Percentiles rank a stretch among this genome's conserved stretches.
These are phyloP conservation scores for Paramecium sexaurelia DNA, from an alignment of 73 alveolate species.

Conservation along the genomic window DNA sequence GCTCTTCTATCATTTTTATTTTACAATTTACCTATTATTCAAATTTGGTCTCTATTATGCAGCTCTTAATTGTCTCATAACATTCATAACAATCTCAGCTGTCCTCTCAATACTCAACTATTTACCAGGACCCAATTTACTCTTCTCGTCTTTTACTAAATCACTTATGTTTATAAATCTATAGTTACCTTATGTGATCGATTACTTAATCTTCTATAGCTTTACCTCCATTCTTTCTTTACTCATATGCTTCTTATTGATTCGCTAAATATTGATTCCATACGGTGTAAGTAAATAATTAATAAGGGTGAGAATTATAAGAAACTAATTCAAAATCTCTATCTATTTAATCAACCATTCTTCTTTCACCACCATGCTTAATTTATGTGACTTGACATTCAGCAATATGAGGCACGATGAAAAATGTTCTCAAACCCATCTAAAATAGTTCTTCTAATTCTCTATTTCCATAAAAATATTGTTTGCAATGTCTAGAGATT, in stretches of 20 bases:
- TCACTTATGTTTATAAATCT: background rate
- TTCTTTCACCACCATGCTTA: conserved; percentile 72
- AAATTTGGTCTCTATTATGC: conserved; percentile 56
- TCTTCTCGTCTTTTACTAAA: conserved; percentile 51
- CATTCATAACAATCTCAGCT: conserved; percentile 64
- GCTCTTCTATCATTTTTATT: background rate
- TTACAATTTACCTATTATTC: background rate
- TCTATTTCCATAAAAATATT: conserved; percentile 65
- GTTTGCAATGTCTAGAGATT: conserved; percentile 69
- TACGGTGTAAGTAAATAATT: conserved; percentile 60
- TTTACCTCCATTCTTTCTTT: conserved; percentile 58
- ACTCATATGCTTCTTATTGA: conserved; percentile 61
- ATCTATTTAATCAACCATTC: conserved; percentile 68
- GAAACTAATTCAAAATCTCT: conserved; percentile 70
- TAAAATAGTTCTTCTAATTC: conserved; percentile 67
- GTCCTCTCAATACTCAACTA: conserved; percentile 58
- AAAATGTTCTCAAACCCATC: conserved; percentile 68
- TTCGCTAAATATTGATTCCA: conserved; percentile 60
- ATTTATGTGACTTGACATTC: conserved; percentile 60
- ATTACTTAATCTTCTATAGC: conserved; percentile 64
- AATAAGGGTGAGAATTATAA: conserved; percentile 63
- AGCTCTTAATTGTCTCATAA: conserved; percentile 62
- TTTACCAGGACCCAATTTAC: conserved; percentile 63
- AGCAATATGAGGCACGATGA: conserved; percentile 67
- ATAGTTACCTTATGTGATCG: conserved; percentile 51